phyloP scores from a whole-genome alignment of 495 filamentous ascomycete genomes.

The Aspergillus sclerotioniger region DNA sequence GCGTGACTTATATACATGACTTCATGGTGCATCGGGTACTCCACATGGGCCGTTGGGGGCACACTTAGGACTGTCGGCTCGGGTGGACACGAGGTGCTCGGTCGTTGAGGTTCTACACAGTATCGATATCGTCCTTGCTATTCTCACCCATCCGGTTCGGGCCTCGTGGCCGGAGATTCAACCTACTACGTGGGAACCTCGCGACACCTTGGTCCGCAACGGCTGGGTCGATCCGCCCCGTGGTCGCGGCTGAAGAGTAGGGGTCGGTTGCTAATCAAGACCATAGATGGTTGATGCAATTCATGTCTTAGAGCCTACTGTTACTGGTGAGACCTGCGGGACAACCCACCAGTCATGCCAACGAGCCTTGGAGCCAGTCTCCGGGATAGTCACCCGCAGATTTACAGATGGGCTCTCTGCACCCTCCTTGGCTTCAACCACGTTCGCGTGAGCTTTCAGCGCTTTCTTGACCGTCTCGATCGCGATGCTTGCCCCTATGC shows the following conservation, averaged over 20 bases:
- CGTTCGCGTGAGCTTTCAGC: conserved; percentile 16
- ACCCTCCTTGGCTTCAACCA: neutral
- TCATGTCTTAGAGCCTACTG: conserved; percentile 1
- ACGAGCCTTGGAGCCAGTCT: conserved; percentile 45
- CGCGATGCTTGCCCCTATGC: conserved; percentile 64
- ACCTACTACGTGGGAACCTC: neutral
- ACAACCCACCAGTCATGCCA: conserved; percentile 82
- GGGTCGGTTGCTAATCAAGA: neutral
- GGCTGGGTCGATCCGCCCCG: neutral
- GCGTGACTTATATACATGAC: conserved; percentile 7
- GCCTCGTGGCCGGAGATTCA: neutral
- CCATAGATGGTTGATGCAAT: neutral
- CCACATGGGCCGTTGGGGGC: neutral
- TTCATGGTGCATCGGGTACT: conserved; percentile 10
- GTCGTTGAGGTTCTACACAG: neutral
- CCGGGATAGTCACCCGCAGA: conserved; percentile 52
- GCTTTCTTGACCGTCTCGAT: conserved; percentile 57
- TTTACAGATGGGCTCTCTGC: conserved; percentile 22
- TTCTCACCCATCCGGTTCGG: neutral
- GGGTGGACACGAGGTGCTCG: neutral
- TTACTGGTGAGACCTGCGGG: conserved; percentile 52
- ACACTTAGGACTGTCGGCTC: neutral
- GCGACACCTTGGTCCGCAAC: neutral
- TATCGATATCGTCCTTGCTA: neutral
- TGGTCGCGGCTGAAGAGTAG: neutral